Evolutionary conservation across 164 flowering plant species (phyloP), one percentile per base, ranked within the genome.

Genomic region (Kingdonia uniflora): DNA sequence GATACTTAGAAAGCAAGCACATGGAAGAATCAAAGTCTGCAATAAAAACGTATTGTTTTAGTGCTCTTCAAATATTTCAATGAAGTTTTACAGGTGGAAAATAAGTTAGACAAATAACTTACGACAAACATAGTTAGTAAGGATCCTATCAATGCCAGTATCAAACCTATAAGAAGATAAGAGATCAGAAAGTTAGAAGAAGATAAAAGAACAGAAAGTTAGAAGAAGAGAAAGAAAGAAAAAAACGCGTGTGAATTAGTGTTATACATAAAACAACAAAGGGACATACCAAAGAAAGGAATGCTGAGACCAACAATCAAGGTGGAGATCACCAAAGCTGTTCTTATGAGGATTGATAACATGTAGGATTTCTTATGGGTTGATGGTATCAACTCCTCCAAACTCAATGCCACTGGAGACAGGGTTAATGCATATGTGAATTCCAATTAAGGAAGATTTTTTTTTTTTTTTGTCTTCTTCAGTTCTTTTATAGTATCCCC

Each of bases 371-470:
- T 82, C 48, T 35, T 49, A 41, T 76, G 76, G 59, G 51, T 71
- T 42, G 86, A 60, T n/a, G 96, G 95, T 61, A 92, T 77, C 73
- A 92, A 62, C 73, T 92, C 98, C 70, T 92, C 96, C 41, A 92
- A 69, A 77, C 98, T 72, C 87, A 85, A 57, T 39, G 96, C 96
- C 25, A 92, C 96, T 1, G 96, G 96, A 52, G 86, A 57, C 51
- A 92, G 74, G 46, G 95, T 84, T 49, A 92, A 68, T 42, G 98
- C 98, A 82, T 81, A 87, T 64, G 89, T 87, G 63, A 24, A 50
- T 62, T 61, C 62, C 48, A 38, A 51, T 80, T 72, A 80, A 81
- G 85, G 77, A 77, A 54, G 13, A 14, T 23, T n/a, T n/a, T n/a
- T n/a, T n/a, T n/a, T n/a, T n/a, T n/a, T n/a, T n/a, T n/a, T n/a